Evolutionary conservation across 108 stramenopile species (phyloP), one percentile per base, ranked within the genome.

Genomic region (Seminavis robusta): DNA sequence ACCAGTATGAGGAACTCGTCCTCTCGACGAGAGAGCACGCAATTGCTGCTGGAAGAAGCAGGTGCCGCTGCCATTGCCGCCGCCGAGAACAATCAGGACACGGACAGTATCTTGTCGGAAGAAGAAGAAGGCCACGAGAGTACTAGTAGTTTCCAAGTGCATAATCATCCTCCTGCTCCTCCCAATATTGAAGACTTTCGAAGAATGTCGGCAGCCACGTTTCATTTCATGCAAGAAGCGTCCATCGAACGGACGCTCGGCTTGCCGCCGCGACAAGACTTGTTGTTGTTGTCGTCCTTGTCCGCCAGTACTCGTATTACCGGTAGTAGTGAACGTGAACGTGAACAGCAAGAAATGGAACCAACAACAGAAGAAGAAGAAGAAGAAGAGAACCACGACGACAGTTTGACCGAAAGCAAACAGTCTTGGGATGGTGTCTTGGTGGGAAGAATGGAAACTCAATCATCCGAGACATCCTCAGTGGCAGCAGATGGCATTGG

Each of bases 51-150:
- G n/a, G n/a, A n/a, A n/a, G n/a, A n/a, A n/a, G n/a, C n/a, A n/a
- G n/a, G n/a, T n/a, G n/a, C n/a, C n/a, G n/a, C n/a, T 34, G 36
- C 47, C n/a, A 59, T 71, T 55, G 62, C 69, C 6, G 24, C 58
- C 1, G 25, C 28, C 40, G n/a, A 26, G 38, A 59, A 21, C 48
- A 10, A 21, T 29, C 4, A 45, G 44, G 40, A 26, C 42, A 39
- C 34, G 37, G 31, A 52, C 51, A 37, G 36, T 37, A 37, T 37
- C 36, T 37, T 21, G 28, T 31, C 28, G 43, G 46, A 24, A 37
- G 58, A 47, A 26, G 52, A 15, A 25, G n/a, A 11, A 33, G 47
- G 3, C 36, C 54, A 1, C 4, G 29, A 44, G 49, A 61, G 31
- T 1, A 40, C 24, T 52, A 41, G 33, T n/a, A 39, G 27, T 38